Percentiles rank a stretch among this genome's conserved stretches.
phyloP scores from a whole-genome alignment of 805 yeast species.

The Henningerozyma blattae region DNA sequence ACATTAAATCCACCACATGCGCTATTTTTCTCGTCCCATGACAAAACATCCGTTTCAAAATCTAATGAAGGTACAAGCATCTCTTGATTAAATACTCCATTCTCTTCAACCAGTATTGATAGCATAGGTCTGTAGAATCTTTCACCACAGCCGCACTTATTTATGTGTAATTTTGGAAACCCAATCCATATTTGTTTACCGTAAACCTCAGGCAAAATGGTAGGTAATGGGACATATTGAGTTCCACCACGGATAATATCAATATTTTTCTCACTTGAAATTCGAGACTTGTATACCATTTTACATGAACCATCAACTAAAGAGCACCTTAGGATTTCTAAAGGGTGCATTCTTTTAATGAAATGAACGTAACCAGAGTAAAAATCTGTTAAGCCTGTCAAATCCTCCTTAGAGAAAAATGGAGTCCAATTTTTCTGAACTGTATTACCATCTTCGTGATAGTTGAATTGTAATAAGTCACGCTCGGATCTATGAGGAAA shows the following conservation, averaged over 20 bases:
- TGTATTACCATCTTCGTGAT: slow-evolving; percentile 1
- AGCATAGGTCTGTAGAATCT: slow-evolving; percentile 6
- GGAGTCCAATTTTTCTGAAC: slow-evolving; percentile 11
- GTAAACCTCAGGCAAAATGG: slow-evolving; percentile 3
- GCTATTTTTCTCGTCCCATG: slow-evolving; percentile 4
- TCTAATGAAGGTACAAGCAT: slow-evolving; percentile 3
- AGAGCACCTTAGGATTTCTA: slow-evolving; percentile 7
- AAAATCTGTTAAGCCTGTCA: not conserved
- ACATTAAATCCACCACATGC: slow-evolving; percentile 5
- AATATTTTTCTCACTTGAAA: slow-evolving; percentile 3
- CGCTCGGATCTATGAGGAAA: slow-evolving; percentile 4
- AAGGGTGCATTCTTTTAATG: slow-evolving; percentile 6
- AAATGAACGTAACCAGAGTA: slow-evolving; percentile 10
- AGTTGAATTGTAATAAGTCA: not conserved
- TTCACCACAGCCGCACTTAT: slow-evolving; percentile 5
- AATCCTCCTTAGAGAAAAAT: slow-evolving; percentile 5
- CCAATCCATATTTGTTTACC: slow-evolving; percentile 7
- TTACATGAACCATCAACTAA: slow-evolving; percentile 7
- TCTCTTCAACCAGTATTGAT: slow-evolving; percentile 5
- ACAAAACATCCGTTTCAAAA: slow-evolving; percentile 5
- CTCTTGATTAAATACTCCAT: slow-evolving; percentile 5
- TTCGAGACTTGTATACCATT: slow-evolving; percentile 3
- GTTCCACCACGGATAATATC: slow-evolving; percentile 7
- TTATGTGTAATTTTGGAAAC: slow-evolving; percentile 6
- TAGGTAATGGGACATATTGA: slow-evolving; percentile 5